These are phyloP conservation scores for Emergomyces pasteurianus DNA, from an alignment of 2,329 filamentous ascomycete species.

Conservation along the genomic window DNA sequence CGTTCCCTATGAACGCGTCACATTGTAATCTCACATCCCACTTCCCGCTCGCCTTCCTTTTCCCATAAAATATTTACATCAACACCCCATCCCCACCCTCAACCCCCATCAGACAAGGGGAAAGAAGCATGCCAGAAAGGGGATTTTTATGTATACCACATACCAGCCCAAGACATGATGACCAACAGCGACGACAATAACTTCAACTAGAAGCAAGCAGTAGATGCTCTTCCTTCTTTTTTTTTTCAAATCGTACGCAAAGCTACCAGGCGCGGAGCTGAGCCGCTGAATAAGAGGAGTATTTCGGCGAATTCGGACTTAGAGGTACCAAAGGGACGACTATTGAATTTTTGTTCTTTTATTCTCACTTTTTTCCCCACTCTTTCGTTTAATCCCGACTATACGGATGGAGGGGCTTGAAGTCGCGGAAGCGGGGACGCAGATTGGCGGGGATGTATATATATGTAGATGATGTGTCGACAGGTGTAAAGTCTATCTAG, in stretches of 20 bases:
- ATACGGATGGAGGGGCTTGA: background rate
- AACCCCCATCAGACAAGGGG: background rate
- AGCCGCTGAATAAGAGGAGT: background rate
- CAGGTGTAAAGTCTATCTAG: background rate
- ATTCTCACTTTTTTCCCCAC: background rate
- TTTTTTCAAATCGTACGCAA: background rate
- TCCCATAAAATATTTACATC: background rate
- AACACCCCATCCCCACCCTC: background rate
- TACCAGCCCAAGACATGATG: conserved; percentile 14
- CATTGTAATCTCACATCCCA: background rate
- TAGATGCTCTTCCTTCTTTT: background rate
- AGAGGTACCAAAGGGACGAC: background rate
- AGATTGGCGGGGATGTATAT: too few relatives aligned
- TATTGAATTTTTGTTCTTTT: too few relatives aligned
- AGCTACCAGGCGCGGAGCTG: background rate
- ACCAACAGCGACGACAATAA: background rate
- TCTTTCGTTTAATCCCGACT: background rate
- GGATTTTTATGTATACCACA: background rate
- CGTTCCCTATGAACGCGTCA: background rate
- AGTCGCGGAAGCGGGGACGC: too few relatives aligned
- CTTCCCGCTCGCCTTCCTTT: background rate
- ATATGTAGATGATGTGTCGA: background rate
- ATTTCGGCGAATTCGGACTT: background rate
- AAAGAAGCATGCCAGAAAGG: background rate
- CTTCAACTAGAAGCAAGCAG: background rate